Evolutionary conservation across 2,329 filamentous ascomycete species (phyloP), one percentile per base, ranked within the genome.

Genomic region (Neodidymelliopsis sp.): DNA sequence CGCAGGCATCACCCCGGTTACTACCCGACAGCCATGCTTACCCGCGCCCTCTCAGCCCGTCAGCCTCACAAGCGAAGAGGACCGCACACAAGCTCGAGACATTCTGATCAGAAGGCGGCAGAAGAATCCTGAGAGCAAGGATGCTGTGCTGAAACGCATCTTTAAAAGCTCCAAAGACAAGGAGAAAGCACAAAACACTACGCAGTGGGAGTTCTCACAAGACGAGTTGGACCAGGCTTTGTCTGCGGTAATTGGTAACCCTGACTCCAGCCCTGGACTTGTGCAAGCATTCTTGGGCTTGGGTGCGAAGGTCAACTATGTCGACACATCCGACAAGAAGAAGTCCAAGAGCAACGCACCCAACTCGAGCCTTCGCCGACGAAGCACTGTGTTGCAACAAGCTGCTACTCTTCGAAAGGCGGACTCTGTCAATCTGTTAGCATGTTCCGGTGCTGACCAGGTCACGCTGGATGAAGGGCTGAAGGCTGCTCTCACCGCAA

Each of bases 101-200:
- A 54, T 72, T 6, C 51, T 72, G 8, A 57, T 70, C 19, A 61
- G 67, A 5, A 65, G 67, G 37, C 60, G 69, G 27, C 58, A 57
- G 16, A 67, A 60, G 18, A 60, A 62, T 15, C 64, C 66, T 30
- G 65, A 68, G 27, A 67, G 60, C 49, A 61, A 61, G 34, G 61
- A 67, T 39, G 64, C 63, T 36, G 59, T 69, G 28, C 45, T 72
- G 42, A 72, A 70, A 53, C 63, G 59, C 30, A 66, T 72, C 6
- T 72, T 72, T 54, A 66, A 59, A 34, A 67, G 62, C 23, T 68
- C 69, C 4, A 71, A 70, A 49, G 65, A 69, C 28, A 71, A 72
- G 49, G 66, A 67, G 9, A 69, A 65, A 47, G 66, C 71, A 23
- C 49, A 55, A 11, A 56, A 47, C 24, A 52, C 49, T 11, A 30